Percentiles rank a stretch among this genome's conserved stretches.
Evolutionary conservation across 345 rosid genomes (phyloP).

Genomic region (Dipteronia dyeriana): DNA sequence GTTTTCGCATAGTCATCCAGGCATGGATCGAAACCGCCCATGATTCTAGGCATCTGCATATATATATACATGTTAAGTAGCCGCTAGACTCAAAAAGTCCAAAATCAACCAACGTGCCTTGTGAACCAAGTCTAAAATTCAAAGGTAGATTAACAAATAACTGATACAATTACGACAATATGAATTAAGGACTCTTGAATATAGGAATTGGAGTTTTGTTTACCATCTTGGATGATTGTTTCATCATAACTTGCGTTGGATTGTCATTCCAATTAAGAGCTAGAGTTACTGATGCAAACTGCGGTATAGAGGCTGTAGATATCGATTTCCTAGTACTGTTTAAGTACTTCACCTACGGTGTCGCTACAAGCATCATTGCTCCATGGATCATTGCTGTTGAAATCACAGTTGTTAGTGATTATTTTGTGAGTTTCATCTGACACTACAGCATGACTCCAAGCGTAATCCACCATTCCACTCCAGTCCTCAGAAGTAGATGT

Average conservation of each 20-base stretch:
- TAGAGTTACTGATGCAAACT: conserved; percentile 47
- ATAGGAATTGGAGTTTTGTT: background rate
- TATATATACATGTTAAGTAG: too few relatives aligned
- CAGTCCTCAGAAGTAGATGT: conserved; percentile 76
- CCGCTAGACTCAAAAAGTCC: too few relatives aligned
- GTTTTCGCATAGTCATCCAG: conserved; percentile 66
- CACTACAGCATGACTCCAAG: conserved; percentile 94
- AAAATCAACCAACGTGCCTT: background rate
- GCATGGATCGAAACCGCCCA: conserved; percentile 92
- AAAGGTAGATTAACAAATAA: background rate
- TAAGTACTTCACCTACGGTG: conserved; percentile 59
- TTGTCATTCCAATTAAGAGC: conserved; percentile 30
- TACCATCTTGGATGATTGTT: conserved; percentile 53
- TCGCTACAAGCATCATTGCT: conserved; percentile 48
- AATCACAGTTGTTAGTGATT: conserved; percentile 57
- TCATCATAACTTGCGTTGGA: conserved; percentile 36
- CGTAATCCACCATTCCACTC: conserved; percentile 80
- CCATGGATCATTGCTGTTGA: conserved; percentile 63
- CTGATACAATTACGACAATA: background rate
- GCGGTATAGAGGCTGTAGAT: conserved; percentile 82
- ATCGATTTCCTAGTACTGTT: conserved; percentile 74
- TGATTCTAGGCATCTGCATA: conserved; percentile 62
- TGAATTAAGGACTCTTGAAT: background rate
- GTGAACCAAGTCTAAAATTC: background rate
- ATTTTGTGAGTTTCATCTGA: conserved; percentile 76